A percentile compares a stretch with the other conserved stretches of the same genome.
Conservation (phyloP, 2,329 filamentous ascomycete genomes). For the Calonectria henricotiae region DNA sequence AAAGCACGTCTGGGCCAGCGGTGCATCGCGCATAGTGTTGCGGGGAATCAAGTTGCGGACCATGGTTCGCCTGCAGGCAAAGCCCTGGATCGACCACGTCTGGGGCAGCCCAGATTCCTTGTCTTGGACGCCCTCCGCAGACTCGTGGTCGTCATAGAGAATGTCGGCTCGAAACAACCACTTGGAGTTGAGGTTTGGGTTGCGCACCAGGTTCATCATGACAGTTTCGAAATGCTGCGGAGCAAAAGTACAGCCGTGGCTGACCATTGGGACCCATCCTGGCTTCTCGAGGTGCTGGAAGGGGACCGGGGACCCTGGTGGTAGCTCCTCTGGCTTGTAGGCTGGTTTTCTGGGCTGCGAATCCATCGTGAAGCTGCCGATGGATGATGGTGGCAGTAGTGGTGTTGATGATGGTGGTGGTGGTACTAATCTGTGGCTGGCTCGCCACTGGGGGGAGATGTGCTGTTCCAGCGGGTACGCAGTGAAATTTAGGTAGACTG, state of each 20-base stretch:
- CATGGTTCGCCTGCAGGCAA: conserved; percentile 73
- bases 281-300: conserved; percentile 51
- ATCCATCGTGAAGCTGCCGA: conserved; percentile 39
- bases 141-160: conserved; percentile 61
- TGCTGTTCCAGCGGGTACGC: conserved; percentile 28
- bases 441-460: neutral
- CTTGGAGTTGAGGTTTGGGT: conserved; percentile 85
- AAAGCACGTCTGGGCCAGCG: conserved; percentile 87
- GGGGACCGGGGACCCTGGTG: conserved; percentile 48
- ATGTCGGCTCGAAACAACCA: conserved; percentile 87
- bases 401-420: neutral
- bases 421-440: conserved; percentile 1
- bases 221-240: conserved; percentile 76
- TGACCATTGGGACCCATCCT: conserved; percentile 71
- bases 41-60: conserved; percentile 86
- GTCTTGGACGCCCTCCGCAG: conserved; percentile 4
- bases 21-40: conserved; percentile 82
- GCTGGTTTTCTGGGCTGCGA: conserved; percentile 43
- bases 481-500: neutral
- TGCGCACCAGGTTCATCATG: conserved; percentile 83
- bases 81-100: conserved; percentile 46
- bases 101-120: conserved; percentile 27
- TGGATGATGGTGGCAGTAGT: conserved; percentile 22
- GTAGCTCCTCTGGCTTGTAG: conserved; percentile 54
- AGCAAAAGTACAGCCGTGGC: conserved; percentile 74